phyloP scores from a whole-genome alignment of 2,329 filamentous ascomycete genomes.

The Teratosphaeria nubilosa region DNA sequence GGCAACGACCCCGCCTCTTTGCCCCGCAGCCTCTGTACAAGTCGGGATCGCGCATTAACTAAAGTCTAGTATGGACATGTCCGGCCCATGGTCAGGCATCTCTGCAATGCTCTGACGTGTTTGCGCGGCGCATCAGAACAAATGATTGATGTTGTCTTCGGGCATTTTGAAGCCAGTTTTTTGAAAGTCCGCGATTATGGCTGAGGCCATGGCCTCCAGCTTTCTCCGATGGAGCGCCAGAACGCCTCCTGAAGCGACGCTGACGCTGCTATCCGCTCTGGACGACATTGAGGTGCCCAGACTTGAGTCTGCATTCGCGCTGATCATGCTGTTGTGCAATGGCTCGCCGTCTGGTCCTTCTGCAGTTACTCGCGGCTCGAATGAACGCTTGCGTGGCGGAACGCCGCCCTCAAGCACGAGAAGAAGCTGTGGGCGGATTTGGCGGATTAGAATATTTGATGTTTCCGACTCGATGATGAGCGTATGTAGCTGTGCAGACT shows the following conservation, averaged over 20 bases:
- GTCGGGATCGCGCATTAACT: neutral
- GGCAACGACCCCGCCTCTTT: neutral
- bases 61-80: neutral
- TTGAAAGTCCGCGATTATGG: conserved; percentile 35
- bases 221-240: conserved; percentile 41
- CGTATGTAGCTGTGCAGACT: conserved; percentile 26
- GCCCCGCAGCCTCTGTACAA: neutral
- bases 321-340: neutral
- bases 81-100: neutral
- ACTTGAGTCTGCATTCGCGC: neutral
- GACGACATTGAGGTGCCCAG: conserved; percentile 21
- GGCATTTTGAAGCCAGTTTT: conserved; percentile 39
- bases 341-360: conserved; percentile 30
- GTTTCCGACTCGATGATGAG: conserved; percentile 37
- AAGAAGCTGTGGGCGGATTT: conserved; percentile 36
- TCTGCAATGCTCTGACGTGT: neutral
- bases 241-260: conserved; percentile 23
- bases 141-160: conserved; percentile 25
- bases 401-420: conserved; percentile 40
- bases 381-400: conserved; percentile 29
- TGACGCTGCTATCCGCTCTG: conserved; percentile 12
- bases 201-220: conserved; percentile 35
- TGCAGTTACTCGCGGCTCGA: conserved; percentile 33
- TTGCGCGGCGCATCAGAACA: conserved; percentile 15
- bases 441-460: conserved; percentile 37